Base-by-base conservation (phyloP, 208 protist genomes). In the Kentomonas sorsogonicus region DNA sequence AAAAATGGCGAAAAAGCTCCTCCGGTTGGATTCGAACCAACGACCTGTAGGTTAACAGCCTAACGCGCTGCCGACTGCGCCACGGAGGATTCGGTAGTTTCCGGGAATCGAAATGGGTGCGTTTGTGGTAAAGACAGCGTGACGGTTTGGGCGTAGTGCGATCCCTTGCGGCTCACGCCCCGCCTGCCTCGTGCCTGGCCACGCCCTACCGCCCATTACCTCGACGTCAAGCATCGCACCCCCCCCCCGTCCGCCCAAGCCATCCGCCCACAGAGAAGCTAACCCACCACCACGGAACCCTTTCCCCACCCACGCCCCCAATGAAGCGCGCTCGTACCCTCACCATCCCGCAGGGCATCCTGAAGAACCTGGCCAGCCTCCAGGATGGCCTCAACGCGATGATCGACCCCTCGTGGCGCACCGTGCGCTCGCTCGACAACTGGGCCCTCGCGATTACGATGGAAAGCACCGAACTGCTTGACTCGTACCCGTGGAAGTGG, bases 21-120 rank as follows among this genome's bases (percentile, higher is more conserved):
- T 93, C 86, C 86, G 78, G 86, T 93, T 93, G 86, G 86, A 90
- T 93, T 93, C 86, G 86, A 93, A 93, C 86, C 86, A 93, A 93
- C 86, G 86, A 93, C 86, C 86, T 94, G 88, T 94, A 94, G 88
- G 88, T 94, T 94, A 94, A 94, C 88, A 94, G 88, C 88, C 88
- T 94, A 94, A 94, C 88, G 84, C 88, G 88, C 88, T 94, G 85
- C 88, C 88, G 88, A 94, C 84, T 94, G 88, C 88, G 88, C 84
- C 88, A 94, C 75, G 88, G 84, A 94, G 88, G 88, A 94, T 53
- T 67, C 61, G 31, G 20, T 20, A 10, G 3, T 29, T 20, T 5
- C 18, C 27, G n/a, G n/a, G n/a, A n/a, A n/a, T n/a, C n/a, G n/a
- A n/a, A n/a, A n/a, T n/a, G n/a, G n/a, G n/a, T n/a, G n/a, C n/a